Evolutionary conservation across 257 asterid genomes (phyloP).

Genomic region (Penstemon newberryi): DNA sequence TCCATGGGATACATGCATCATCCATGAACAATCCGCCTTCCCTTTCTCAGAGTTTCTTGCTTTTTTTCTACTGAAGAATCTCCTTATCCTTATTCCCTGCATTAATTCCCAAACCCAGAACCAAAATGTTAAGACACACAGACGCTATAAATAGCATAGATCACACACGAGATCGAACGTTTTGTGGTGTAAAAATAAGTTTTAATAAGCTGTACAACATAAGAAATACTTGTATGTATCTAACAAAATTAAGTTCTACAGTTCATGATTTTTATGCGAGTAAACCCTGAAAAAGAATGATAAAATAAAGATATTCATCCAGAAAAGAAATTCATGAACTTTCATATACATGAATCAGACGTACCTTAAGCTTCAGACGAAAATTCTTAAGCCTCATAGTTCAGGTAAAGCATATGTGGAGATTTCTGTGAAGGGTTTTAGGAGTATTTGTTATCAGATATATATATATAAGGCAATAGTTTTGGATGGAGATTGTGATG

Average conservation of each 20-base stretch:
- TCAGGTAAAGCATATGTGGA: not conserved
- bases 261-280: not conserved
- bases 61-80: constrained; percentile 28
- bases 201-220: no score
- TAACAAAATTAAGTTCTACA: not conserved
- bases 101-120: not conserved
- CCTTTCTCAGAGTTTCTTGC: constrained; percentile 27
- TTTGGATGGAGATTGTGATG: not conserved
- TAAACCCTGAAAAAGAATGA: not conserved
- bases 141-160: not conserved
- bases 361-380: constrained; percentile 54
- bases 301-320: not conserved
- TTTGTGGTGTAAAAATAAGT: no score
- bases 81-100: constrained; percentile 39
- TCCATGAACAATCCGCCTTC: constrained; percentile 38
- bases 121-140: not conserved
- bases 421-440: not conserved
- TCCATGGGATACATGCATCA: constrained; percentile 51
- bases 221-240: no score
- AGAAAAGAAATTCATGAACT: not conserved
- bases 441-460: not conserved
- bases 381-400: constrained; percentile 49
- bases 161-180: no score
- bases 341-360: not conserved
- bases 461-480: not conserved